Evolutionary conservation across 805 yeast species (phyloP).

Genomic region (Kregervanrija fluxuum): DNA sequence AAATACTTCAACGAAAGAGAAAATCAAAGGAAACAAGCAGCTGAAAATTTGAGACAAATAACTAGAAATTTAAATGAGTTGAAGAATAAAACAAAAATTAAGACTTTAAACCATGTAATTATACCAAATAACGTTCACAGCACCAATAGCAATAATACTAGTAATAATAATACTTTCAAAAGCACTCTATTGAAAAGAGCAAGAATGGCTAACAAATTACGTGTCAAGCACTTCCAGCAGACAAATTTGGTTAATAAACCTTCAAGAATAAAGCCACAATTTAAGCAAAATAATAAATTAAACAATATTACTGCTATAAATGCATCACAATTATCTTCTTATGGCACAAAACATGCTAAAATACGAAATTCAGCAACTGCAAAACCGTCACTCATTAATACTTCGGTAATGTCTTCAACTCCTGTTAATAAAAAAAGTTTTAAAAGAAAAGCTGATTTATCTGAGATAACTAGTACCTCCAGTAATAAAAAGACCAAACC

Average conservation of each 20-base stretch:
- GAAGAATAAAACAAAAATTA: constrained; percentile 37
- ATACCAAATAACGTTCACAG: constrained; percentile 10
- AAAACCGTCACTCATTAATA: too few species aligned
- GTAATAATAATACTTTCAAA: constrained; percentile 13
- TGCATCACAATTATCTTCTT: constrained; percentile 9
- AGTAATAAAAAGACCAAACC: too few species aligned
- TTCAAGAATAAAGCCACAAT: constrained; percentile 5
- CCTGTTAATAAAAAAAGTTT: too few species aligned
- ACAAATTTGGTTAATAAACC: background rate
- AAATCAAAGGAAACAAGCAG: constrained; percentile 35
- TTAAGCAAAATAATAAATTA: constrained; percentile 4
- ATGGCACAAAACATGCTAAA: background rate
- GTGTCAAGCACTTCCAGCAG: constrained; percentile 8
- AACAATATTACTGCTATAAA: constrained; percentile 10
- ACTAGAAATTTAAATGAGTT: constrained; percentile 32
- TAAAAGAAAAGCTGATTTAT: too few species aligned
- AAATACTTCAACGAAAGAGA: constrained; percentile 35
- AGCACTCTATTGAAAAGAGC: constrained; percentile 27
- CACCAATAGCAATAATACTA: constrained; percentile 5
- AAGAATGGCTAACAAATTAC: constrained; percentile 19
- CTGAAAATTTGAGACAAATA: constrained; percentile 36
- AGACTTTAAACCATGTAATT: constrained; percentile 22
- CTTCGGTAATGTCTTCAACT: too few species aligned
- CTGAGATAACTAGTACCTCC: too few species aligned
- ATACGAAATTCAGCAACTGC: too few species aligned